phyloP scores from a whole-genome alignment of 371 early-diverging fungal genomes.

The Choanephora cucurbitarum region DNA sequence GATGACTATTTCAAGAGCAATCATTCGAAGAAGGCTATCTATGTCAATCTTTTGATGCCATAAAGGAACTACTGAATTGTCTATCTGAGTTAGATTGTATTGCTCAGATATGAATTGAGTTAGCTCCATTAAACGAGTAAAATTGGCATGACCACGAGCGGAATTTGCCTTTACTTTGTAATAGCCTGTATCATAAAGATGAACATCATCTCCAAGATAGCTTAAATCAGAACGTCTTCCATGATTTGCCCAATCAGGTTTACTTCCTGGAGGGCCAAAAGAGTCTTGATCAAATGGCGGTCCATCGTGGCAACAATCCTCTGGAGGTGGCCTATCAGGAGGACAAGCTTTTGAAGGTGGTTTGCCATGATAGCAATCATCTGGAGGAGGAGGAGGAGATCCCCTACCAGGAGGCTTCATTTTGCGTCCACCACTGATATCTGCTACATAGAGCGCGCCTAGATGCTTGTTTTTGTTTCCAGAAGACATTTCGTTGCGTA shows the following conservation, averaged over 20 bases:
- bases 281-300: too few species aligned
- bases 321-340: too few species aligned
- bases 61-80: slow-evolving; percentile 4
- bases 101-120: slow-evolving; percentile 19
- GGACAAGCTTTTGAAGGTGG: too few species aligned
- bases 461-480: slow-evolving; percentile 30
- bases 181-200: slow-evolving; percentile 13
- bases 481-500: slow-evolving; percentile 31
- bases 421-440: slow-evolving; percentile 22
- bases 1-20: slow-evolving; percentile 19
- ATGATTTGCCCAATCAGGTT: too few species aligned
- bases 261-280: too few species aligned
- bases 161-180: slow-evolving; percentile 13
- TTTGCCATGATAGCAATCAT: too few species aligned
- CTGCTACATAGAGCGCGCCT: slow-evolving; percentile 21
- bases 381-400: not conserved
- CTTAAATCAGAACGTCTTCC: slow-evolving; percentile 10
- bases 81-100: not conserved
- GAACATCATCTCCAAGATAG: slow-evolving; percentile 26
- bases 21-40: slow-evolving; percentile 14
- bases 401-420: slow-evolving; percentile 18
- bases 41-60: slow-evolving; percentile 17
- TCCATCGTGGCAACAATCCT: too few species aligned
- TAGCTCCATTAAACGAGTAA: slow-evolving; percentile 16
- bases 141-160: slow-evolving; percentile 4